Evolutionary conservation across 2,329 filamentous ascomycete genomes (phyloP).

Genomic region (Rutstroemia sp.): DNA sequence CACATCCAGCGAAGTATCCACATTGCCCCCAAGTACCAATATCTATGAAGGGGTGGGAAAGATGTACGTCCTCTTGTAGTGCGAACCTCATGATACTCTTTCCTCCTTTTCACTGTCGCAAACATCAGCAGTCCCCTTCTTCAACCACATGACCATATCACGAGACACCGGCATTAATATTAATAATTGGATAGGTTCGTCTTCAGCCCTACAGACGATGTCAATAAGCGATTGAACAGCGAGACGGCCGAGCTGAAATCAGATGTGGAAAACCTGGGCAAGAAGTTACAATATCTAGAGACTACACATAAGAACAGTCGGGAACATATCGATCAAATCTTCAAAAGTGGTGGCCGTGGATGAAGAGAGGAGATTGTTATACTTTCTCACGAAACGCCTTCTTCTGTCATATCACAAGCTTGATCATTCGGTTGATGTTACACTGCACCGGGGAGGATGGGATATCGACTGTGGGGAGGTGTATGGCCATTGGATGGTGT

Average conservation of each 20-base stretch:
- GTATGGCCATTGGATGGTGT: not conserved
- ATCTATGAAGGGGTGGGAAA: slow-evolving; percentile 96
- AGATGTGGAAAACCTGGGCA: slow-evolving; percentile 74
- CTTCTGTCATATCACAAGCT: not conserved
- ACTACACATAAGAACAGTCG: slow-evolving; percentile 93
- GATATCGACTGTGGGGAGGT: not conserved
- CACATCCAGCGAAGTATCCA: slow-evolving; percentile 75
- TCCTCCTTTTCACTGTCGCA: not conserved
- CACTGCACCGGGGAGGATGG: not conserved
- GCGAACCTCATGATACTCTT: not conserved
- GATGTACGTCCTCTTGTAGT: slow-evolving; percentile 55
- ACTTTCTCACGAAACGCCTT: not conserved
- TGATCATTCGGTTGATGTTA: not conserved
- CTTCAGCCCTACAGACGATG: slow-evolving; percentile 60
- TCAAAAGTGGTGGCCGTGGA: slow-evolving; percentile 43
- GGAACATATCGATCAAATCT: slow-evolving; percentile 83
- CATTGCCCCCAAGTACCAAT: slow-evolving; percentile 65
- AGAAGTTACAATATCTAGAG: slow-evolving; percentile 88
- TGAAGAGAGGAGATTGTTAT: slow-evolving; percentile 11
- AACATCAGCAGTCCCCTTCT: not conserved
- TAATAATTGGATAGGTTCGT: slow-evolving; percentile 64
- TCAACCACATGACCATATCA: slow-evolving; percentile 6
- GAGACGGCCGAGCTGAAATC: slow-evolving; percentile 70
- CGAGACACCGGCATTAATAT: slow-evolving; percentile 5
- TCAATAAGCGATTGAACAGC: slow-evolving; percentile 67